These are phyloP conservation scores for Acanthochlamys bracteata DNA, from an alignment of 106 monocot genomes.

Conservation along the genomic window DNA sequence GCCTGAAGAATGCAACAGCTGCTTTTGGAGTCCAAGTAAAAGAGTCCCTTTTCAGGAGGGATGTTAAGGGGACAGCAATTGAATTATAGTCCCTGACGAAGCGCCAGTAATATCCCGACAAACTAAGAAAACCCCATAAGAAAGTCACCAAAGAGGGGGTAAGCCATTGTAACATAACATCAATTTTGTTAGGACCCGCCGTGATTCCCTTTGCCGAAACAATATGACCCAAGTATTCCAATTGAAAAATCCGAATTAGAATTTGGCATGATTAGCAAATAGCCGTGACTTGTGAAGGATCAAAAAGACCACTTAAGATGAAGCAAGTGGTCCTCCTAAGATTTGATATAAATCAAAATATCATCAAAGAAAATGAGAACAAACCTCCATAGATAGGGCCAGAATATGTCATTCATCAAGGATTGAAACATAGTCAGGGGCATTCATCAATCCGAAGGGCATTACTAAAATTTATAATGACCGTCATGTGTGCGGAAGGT, in stretches of 20 bases:
- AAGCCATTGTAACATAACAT: not conserved
- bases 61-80: no score
- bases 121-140: not conserved
- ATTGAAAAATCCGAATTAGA: not conserved
- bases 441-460: conserved; percentile 1
- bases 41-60: no score
- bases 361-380: conserved; percentile 6
- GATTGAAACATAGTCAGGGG: not conserved
- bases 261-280: not conserved
- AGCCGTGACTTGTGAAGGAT: not conserved
- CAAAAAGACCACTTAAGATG: not conserved
- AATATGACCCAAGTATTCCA: conserved; percentile 2
- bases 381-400: not conserved
- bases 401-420: not conserved
- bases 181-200: not conserved
- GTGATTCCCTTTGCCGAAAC: not conserved
- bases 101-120: not conserved
- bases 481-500: not conserved
- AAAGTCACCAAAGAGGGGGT: not conserved
- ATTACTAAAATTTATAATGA: conserved; percentile 3
- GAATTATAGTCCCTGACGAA: not conserved
- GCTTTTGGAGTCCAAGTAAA: no score
- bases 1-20: no score
- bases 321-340: not conserved
- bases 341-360: not conserved